Conservation (phyloP, 2,329 filamentous ascomycete genomes). For the Mycosphaerella sp. region DNA sequence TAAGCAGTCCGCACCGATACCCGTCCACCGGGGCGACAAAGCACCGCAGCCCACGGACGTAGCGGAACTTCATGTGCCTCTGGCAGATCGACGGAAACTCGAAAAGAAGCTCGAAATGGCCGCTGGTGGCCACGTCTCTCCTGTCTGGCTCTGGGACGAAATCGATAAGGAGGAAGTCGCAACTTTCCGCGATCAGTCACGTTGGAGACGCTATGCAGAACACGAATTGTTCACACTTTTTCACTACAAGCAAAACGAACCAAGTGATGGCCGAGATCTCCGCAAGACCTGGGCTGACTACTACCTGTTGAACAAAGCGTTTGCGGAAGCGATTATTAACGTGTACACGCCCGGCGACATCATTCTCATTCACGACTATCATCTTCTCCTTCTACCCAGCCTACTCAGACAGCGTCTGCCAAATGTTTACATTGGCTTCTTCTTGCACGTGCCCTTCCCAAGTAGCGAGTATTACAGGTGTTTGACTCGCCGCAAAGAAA, state of each 20-base stretch:
- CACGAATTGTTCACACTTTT: constrained; percentile 87
- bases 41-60: constrained; percentile 36
- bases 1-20: constrained; percentile 72
- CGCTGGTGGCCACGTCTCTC: constrained; percentile 70
- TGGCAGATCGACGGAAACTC: constrained; percentile 63
- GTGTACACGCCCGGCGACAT: constrained; percentile 90
- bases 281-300: constrained; percentile 87
- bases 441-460: constrained; percentile 87
- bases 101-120: constrained; percentile 68
- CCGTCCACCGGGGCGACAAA: constrained; percentile 54
- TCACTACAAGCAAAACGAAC: constrained; percentile 93
- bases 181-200: constrained; percentile 68
- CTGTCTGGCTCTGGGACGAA: constrained; percentile 83
- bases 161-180: constrained; percentile 60
- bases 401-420: constrained; percentile 79
- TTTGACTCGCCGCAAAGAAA: constrained; percentile 78
- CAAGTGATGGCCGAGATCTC: constrained; percentile 75
- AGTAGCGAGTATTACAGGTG: constrained; percentile 94
- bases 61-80: constrained; percentile 65
- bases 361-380: constrained; percentile 89
- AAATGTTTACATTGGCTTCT: constrained; percentile 91
- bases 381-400: constrained; percentile 81
- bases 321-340: constrained; percentile 81
- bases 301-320: constrained; percentile 84
- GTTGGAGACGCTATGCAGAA: constrained; percentile 88